A percentile compares a stretch with the other conserved stretches of the same genome.
Conservation (phyloP, 164 flowering plant species). For the Vitis labrusca region DNA sequence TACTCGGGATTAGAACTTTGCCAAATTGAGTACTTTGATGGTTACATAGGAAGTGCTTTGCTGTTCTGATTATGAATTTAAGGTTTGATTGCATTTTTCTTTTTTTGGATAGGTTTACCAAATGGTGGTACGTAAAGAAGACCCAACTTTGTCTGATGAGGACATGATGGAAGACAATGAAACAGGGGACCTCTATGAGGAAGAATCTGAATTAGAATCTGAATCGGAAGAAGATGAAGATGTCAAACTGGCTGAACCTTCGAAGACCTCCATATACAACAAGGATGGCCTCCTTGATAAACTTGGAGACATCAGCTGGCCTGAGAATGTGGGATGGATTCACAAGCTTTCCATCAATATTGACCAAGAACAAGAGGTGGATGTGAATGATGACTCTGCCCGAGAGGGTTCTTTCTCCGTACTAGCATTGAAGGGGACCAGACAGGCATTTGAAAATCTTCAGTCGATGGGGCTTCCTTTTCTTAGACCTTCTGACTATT, state of each 20-base stretch:
- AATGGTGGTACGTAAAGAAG: slow-evolving; percentile 21
- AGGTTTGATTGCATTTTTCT: no score
- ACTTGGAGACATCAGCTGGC: slow-evolving; percentile 83
- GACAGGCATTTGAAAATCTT: slow-evolving; percentile 61
- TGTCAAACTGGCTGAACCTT: slow-evolving; percentile 55
- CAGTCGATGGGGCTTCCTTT: slow-evolving; percentile 75
- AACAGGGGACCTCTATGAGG: slow-evolving; percentile 15
- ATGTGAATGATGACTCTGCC: slow-evolving; percentile 83
- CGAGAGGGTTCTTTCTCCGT: slow-evolving; percentile 82
- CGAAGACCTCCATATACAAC: slow-evolving; percentile 60
- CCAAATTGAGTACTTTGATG: no score
- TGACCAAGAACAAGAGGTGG: slow-evolving; percentile 60
- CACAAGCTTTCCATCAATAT: slow-evolving; percentile 62
- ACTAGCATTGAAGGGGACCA: slow-evolving; percentile 84
- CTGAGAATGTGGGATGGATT: slow-evolving; percentile 70
- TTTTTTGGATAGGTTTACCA: background rate
- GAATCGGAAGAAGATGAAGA: slow-evolving; percentile 55
- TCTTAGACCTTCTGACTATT: slow-evolving; percentile 85
- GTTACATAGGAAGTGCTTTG: no score
- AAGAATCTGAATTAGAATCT: slow-evolving; percentile 47
- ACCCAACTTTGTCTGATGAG: slow-evolving; percentile 8
- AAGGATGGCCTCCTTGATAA: slow-evolving; percentile 72
- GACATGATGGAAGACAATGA: slow-evolving; percentile 30
- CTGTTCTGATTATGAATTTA: no score
- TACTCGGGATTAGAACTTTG: no score